A percentile compares a stretch with the other conserved stretches of the same genome.
phyloP scores from a whole-genome alignment of 768 basidiomycete species.

The Pisolithus microcarpus region DNA sequence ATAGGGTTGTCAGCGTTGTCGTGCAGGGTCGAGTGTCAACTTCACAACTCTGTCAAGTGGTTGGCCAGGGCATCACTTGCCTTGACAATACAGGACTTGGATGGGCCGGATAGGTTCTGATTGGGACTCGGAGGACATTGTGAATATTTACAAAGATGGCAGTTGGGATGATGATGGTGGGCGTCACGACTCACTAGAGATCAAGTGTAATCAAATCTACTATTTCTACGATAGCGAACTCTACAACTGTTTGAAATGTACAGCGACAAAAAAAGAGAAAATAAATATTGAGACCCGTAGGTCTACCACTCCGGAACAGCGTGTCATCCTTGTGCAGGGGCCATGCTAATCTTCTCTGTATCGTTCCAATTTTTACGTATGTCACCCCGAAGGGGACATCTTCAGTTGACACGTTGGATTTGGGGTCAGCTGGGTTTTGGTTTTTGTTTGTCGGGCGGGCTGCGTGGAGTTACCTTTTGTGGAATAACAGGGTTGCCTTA shows the following conservation, averaged over 20 bases:
- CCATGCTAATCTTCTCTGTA: constrained; percentile 99
- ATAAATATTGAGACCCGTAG: constrained; percentile 38
- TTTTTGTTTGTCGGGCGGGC: no score
- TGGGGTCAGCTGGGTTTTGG: no score
- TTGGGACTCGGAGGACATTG: no score
- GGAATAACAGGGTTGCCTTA: no score
- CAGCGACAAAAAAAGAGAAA: not conserved
- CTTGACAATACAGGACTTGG: constrained; percentile 58
- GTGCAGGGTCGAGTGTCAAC: not conserved
- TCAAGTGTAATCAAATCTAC: no score
- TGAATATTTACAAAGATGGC: no score
- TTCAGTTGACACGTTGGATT: no score
- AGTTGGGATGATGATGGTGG: no score
- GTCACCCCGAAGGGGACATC: constrained; percentile 84
- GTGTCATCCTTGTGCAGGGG: constrained; percentile 99
- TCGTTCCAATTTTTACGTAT: constrained; percentile 99
- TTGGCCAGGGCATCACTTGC: constrained; percentile 24
- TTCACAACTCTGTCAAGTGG: not conserved
- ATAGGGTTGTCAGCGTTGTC: not conserved
- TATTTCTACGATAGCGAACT: no score
- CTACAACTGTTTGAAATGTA: no score
- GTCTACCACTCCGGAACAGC: constrained; percentile 89
- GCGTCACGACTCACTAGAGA: no score
- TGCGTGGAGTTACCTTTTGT: no score
- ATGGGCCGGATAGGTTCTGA: constrained; percentile 37